Percentiles rank a stretch among this genome's conserved stretches.
phyloP scores from a whole-genome alignment of 768 basidiomycete genomes.

The Lentinus brumalis region DNA sequence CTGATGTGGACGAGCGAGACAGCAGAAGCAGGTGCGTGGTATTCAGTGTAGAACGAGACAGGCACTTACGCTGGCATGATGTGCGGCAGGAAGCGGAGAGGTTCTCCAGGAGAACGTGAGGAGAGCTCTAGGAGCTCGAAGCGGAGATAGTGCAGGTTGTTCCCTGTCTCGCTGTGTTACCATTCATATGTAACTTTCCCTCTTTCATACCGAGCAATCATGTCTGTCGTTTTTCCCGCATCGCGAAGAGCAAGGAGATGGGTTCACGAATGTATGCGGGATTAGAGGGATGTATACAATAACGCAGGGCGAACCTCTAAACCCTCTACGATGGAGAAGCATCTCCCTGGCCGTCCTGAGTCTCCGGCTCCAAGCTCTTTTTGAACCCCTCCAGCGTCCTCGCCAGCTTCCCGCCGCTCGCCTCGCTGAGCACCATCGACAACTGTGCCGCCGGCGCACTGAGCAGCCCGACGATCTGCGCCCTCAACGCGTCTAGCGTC shows the following conservation, averaged over 20 bases:
- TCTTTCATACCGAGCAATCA: neutral
- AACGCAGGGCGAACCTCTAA: neutral
- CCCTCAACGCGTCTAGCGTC: constrained; percentile 71
- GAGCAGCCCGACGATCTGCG: constrained; percentile 84
- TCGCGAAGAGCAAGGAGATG: neutral
- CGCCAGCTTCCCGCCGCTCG: constrained; percentile 67
- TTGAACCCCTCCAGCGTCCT: constrained; percentile 77
- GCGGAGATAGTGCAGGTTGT: constrained; percentile 44
- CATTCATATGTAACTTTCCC: neutral
- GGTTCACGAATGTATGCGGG: neutral
- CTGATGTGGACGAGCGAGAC: constrained; percentile 61
- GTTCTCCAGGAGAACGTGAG: constrained; percentile 64
- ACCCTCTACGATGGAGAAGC: constrained; percentile 13
- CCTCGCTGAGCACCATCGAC: constrained; percentile 67
- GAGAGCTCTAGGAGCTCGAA: constrained; percentile 66
- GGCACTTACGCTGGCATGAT: neutral
- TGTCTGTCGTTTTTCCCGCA: neutral
- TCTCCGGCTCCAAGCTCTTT: constrained; percentile 55
- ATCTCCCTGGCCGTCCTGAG: neutral
- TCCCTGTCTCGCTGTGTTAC: neutral
- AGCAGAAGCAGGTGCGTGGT: constrained; percentile 54
- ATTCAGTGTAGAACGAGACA: constrained; percentile 7
- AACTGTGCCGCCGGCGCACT: constrained; percentile 75
- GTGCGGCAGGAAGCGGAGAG: constrained; percentile 67
- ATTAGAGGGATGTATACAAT: constrained; percentile 17